Conservation (phyloP, 2,329 filamentous ascomycete species). For the Didymosphaeria variabile region DNA sequence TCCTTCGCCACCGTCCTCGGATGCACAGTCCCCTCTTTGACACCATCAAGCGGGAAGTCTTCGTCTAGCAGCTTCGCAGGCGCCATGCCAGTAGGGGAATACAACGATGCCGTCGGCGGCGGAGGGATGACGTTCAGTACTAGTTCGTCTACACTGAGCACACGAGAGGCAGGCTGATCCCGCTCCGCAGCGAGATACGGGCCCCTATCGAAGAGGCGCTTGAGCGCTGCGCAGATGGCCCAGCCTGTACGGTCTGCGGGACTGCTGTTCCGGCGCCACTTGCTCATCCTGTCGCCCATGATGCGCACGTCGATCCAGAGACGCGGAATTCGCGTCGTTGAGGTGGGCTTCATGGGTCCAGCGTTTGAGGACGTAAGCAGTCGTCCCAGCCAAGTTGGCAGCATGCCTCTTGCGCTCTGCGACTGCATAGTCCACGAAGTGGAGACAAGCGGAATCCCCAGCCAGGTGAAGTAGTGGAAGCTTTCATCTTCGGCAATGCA, state of each 20-base stretch:
- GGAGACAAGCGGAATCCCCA: constrained; percentile 39
- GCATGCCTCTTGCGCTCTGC: constrained; percentile 11
- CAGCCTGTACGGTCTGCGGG: constrained; percentile 39
- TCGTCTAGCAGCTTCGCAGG: constrained; percentile 26
- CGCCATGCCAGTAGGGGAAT: constrained; percentile 13
- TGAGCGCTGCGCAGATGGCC: constrained; percentile 47
- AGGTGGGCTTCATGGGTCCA: constrained; percentile 10
- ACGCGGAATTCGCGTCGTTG: constrained; percentile 32
- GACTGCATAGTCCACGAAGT: constrained; percentile 23
- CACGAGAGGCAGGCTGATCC: constrained; percentile 14
- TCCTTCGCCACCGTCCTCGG: constrained; percentile 38
- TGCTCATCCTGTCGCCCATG: constrained; percentile 30
- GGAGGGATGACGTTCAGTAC: constrained; percentile 43
- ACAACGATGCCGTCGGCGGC: background rate
- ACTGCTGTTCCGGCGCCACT: constrained; percentile 27
- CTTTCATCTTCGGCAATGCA: constrained; percentile 42
- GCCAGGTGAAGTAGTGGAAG: constrained; percentile 44
- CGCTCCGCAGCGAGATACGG: constrained; percentile 26
- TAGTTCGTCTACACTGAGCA: constrained; percentile 39
- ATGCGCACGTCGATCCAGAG: constrained; percentile 44
- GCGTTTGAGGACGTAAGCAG: background rate
- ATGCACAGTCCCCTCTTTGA: constrained; percentile 34
- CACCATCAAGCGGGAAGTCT: constrained; percentile 29
- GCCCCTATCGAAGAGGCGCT: constrained; percentile 39
- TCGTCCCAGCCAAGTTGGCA: constrained; percentile 28